Evolutionary conservation across 495 filamentous ascomycete genomes (phyloP).

Genomic region (Trichodelitschia bisporula): DNA sequence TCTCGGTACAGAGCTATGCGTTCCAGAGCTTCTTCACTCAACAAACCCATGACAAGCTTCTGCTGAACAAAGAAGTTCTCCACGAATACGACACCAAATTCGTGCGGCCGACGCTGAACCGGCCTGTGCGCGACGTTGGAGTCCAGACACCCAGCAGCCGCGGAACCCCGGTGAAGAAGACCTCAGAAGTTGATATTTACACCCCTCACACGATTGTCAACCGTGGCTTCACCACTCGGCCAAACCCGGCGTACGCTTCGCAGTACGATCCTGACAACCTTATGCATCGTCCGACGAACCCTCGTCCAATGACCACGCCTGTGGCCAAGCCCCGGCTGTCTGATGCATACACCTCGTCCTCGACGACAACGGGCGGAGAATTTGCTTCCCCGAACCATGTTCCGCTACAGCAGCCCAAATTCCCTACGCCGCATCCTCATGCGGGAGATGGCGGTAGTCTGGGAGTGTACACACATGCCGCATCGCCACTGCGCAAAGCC

Average conservation of each 20-base stretch:
- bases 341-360: constrained; percentile 10
- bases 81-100: constrained; percentile 92
- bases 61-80: constrained; percentile 79
- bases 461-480: constrained; percentile 55
- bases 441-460: constrained; percentile 53
- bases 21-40: constrained; percentile 49
- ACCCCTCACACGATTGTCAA: constrained; percentile 57
- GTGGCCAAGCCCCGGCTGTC: no score
- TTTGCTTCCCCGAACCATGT: constrained; percentile 25
- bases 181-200: constrained; percentile 35
- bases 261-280: constrained; percentile 48
- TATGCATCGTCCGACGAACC: constrained; percentile 5
- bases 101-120: constrained; percentile 71
- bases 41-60: constrained; percentile 56
- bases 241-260: constrained; percentile 67
- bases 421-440: constrained; percentile 17
- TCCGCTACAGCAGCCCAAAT: constrained; percentile 11
- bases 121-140: constrained; percentile 57
- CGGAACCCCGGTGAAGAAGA: constrained; percentile 9
- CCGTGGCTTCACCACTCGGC: constrained; percentile 59
- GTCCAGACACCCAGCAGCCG: constrained; percentile 26
- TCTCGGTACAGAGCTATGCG: constrained; percentile 54
- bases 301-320: no score
- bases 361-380: constrained; percentile 13
- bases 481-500: constrained; percentile 53